These are phyloP conservation scores for Pythium folliculosum DNA, from an alignment of 352 stramenopile genomes.

Conservation along the genomic window DNA sequence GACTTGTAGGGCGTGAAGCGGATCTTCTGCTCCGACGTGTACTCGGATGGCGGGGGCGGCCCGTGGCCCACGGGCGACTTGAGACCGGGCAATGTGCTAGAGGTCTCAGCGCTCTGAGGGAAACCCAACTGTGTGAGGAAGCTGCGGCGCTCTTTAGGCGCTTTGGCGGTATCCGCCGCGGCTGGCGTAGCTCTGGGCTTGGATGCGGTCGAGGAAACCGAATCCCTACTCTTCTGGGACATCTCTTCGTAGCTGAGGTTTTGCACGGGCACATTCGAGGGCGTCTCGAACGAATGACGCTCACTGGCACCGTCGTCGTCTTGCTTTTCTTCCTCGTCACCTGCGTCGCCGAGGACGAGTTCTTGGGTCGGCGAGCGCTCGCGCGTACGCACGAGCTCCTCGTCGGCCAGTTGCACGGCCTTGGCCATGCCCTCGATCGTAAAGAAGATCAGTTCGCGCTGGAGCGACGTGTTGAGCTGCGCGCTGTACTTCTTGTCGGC, in stretches of 20 bases:
- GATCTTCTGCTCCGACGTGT: conserved; percentile 44
- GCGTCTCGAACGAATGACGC: conserved; percentile 9
- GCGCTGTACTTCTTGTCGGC: conserved; percentile 82
- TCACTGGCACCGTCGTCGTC: conserved; percentile 7
- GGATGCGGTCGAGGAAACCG: background rate
- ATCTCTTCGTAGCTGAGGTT: conserved; percentile 12
- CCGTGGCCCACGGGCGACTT: conserved; percentile 12
- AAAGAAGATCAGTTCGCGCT: conserved; percentile 89
- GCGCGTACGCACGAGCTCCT: conserved; percentile 49
- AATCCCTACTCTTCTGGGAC: conserved; percentile 2
- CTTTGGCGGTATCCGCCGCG: background rate
- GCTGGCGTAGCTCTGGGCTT: background rate
- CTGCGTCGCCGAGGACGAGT: conserved; percentile 30
- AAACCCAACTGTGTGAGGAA: conserved; percentile 32
- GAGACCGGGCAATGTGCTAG: conserved; percentile 8
- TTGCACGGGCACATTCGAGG: conserved; percentile 18
- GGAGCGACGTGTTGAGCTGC: conserved; percentile 86
- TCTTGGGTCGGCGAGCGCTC: conserved; percentile 56
- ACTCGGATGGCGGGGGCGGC: conserved; percentile 8
- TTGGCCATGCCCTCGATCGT: conserved; percentile 89
- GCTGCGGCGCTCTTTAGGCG: conserved; percentile 7
- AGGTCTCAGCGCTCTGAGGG: conserved; percentile 15
- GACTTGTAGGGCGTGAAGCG: conserved; percentile 77
- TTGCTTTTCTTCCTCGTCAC: conserved; percentile 18
- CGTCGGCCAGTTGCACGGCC: conserved; percentile 68